Evolutionary conservation across 495 filamentous ascomycete genomes (phyloP).

Genomic region (Neurospora sp.): DNA sequence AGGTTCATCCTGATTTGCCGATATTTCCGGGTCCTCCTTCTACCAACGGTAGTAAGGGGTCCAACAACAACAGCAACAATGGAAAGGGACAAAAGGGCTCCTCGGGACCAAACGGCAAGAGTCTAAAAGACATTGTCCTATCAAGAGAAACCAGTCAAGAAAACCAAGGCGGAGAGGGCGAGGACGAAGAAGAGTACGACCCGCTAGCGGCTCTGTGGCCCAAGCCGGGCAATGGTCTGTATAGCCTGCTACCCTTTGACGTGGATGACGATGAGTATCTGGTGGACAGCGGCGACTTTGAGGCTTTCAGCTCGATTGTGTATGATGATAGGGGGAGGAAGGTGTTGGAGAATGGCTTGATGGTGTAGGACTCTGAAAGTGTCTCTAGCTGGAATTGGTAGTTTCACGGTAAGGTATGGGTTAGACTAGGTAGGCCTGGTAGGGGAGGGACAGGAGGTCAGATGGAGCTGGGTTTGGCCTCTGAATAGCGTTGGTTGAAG

Average conservation of each 20-base stretch:
- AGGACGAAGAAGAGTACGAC: conserved; percentile 24
- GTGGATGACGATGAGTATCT: conserved; percentile 34
- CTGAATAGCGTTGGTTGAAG: background rate
- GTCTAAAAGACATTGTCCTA: background rate
- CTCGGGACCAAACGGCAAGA: conserved; percentile 8
- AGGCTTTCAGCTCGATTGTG: conserved; percentile 42
- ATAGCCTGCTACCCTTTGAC: conserved; percentile 30
- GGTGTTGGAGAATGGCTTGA: conserved; percentile 26
- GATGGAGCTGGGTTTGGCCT: background rate
- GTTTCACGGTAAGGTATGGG: background rate
- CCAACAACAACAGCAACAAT: background rate
- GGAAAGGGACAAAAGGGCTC: conserved; percentile 1
- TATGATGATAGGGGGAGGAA: conserved; percentile 34
- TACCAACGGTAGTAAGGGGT: background rate
- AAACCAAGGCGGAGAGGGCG: background rate
- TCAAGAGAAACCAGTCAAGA: conserved; percentile 1
- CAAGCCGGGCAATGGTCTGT: conserved; percentile 48
- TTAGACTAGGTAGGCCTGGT: background rate
- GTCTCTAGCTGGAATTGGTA: background rate
- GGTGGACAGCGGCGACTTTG: conserved; percentile 38
- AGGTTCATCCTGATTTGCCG: conserved; percentile 32
- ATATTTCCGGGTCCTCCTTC: conserved; percentile 27
- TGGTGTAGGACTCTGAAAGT: conserved; percentile 6
- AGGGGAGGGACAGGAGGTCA: background rate
- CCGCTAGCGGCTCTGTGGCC: conserved; percentile 53